These are phyloP conservation scores for Rhynchosporium secalis DNA, from an alignment of 2,329 filamentous ascomycete genomes.

Conservation along the genomic window DNA sequence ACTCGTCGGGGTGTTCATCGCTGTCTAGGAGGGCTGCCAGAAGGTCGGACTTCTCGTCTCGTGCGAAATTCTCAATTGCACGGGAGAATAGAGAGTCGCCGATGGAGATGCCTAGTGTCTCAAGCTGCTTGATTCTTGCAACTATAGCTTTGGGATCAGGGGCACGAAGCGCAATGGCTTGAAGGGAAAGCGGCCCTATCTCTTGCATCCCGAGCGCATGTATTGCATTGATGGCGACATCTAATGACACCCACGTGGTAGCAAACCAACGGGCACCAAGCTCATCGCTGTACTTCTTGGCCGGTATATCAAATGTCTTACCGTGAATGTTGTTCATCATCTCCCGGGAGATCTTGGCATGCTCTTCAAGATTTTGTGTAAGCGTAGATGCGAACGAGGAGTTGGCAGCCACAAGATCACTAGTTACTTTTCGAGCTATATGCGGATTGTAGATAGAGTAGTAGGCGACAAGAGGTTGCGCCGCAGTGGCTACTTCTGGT, in stretches of 20 bases:
- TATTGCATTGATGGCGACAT: conserved; percentile 70
- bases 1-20: conserved; percentile 65
- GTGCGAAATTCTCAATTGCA: conserved; percentile 64
- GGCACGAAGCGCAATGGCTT: conserved; percentile 72
- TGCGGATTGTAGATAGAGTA: conserved; percentile 39
- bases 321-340: conserved; percentile 40
- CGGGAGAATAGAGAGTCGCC: conserved; percentile 63
- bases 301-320: conserved; percentile 36
- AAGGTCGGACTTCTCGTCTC: conserved; percentile 47
- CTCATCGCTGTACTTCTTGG: conserved; percentile 60
- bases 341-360: conserved; percentile 35
- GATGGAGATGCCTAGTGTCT: conserved; percentile 61
- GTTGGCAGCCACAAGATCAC: conserved; percentile 33
- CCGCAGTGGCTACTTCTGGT: conserved; percentile 42
- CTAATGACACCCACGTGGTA: conserved; percentile 69
- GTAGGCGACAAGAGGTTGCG: conserved; percentile 45
- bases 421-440: conserved; percentile 31
- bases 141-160: conserved; percentile 55
- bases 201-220: conserved; percentile 67
- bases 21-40: conserved; percentile 44
- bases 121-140: conserved; percentile 60
- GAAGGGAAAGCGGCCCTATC: conserved; percentile 75
- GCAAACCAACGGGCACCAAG: conserved; percentile 83
- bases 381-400: conserved; percentile 29
- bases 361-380: conserved; percentile 17